A percentile compares a stretch with the other conserved stretches of the same genome.
Evolutionary conservation across 371 early-diverging fungal species (phyloP).

Genomic region (Syncephalastrum sp.): DNA sequence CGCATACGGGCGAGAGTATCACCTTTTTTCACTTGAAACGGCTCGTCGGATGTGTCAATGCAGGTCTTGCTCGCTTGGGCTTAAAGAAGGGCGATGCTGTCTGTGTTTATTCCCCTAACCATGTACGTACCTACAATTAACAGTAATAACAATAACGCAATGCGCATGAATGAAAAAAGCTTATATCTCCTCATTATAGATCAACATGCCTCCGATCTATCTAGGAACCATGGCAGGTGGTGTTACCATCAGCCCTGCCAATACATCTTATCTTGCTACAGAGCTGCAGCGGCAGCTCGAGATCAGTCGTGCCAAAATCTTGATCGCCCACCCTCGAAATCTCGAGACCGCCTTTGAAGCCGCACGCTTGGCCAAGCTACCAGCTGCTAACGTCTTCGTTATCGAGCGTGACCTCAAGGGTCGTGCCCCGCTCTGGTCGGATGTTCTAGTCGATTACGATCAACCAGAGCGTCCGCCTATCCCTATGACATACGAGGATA

Average conservation of each 20-base stretch:
- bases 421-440: constrained; percentile 7
- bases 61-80: constrained; percentile 14
- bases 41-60: constrained; percentile 2
- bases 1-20: constrained; percentile 15
- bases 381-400: constrained; percentile 7
- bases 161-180: no score
- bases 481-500: constrained; percentile 9
- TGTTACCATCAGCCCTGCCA: constrained; percentile 60
- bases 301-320: constrained; percentile 56
- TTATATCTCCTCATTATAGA: constrained; percentile 12
- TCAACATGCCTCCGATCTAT: constrained; percentile 17
- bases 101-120: constrained; percentile 16
- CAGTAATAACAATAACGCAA: no score
- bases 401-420: constrained; percentile 9
- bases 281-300: constrained; percentile 69
- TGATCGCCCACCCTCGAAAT: constrained; percentile 43
- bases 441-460: constrained; percentile 8
- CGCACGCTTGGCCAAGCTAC: constrained; percentile 48
- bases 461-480: constrained; percentile 6
- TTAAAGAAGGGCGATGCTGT: constrained; percentile 18
- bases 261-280: constrained; percentile 63
- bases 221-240: constrained; percentile 20
- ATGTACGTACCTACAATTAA: constrained; percentile 5
- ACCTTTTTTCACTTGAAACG: constrained; percentile 9
- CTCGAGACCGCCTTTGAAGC: constrained; percentile 48